phyloP scores from a whole-genome alignment of 78 protist genomes.

The Speleostelium caveatum region DNA sequence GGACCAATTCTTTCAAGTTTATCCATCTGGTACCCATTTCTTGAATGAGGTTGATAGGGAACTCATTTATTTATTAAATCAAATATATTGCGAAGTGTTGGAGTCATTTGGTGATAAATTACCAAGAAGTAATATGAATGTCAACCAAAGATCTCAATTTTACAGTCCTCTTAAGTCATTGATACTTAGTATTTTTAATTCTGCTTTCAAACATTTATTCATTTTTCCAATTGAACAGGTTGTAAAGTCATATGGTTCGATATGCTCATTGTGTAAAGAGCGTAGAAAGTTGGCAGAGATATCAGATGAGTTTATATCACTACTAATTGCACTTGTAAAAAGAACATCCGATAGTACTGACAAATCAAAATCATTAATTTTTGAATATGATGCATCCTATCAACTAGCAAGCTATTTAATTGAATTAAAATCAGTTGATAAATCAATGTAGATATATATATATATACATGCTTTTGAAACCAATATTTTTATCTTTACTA shows the following conservation, averaged over 20 bases:
- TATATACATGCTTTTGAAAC: neutral
- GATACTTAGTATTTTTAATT: constrained; percentile 18
- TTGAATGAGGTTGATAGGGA: constrained; percentile 30
- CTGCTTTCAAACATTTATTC: constrained; percentile 18
- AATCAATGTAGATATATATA: constrained; percentile 1
- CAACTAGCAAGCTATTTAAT: neutral
- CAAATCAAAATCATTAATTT: constrained; percentile 6
- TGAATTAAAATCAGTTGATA: neutral
- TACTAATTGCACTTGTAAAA: neutral
- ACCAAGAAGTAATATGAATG: neutral
- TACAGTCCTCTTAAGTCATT: constrained; percentile 24
- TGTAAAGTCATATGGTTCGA: neutral
- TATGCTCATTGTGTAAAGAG: constrained; percentile 28
- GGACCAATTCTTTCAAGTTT: constrained; percentile 8
- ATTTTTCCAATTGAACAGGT: constrained; percentile 29
- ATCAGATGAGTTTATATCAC: neutral
- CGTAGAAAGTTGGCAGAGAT: neutral
- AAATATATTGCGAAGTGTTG: neutral
- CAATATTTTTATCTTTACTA: no score
- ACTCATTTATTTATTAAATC: no score
- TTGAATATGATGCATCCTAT: constrained; percentile 37
- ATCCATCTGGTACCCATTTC: constrained; percentile 31
- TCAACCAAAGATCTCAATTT: neutral
- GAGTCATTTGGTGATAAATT: neutral
- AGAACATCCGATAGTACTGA: constrained; percentile 1